A percentile compares a stretch with the other conserved stretches of the same genome.
Evolutionary conservation across 2,329 filamentous ascomycete genomes (phyloP).

Genomic region (Fusarium sp.): DNA sequence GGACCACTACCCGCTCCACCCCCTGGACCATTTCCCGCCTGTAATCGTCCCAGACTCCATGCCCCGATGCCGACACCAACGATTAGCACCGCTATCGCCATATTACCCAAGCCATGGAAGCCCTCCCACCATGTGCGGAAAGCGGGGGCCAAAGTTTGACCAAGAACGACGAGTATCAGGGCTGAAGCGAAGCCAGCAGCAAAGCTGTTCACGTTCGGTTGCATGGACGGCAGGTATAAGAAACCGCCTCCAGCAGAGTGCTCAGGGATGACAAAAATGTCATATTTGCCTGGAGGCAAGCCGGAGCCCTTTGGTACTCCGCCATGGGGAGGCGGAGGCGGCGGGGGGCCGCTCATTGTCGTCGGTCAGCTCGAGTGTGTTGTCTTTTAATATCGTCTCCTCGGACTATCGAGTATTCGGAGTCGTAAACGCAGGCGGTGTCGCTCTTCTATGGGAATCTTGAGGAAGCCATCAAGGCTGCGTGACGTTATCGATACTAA

Average conservation of each 20-base stretch:
- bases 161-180: conserved; percentile 80
- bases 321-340: conserved; percentile 90
- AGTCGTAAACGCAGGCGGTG: conserved; percentile 36
- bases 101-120: conserved; percentile 79
- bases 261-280: conserved; percentile 96
- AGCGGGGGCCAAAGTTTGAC: conserved; percentile 80
- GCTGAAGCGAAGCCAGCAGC: conserved; percentile 87
- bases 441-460: conserved; percentile 48
- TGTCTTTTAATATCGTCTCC: conserved; percentile 25
- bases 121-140: conserved; percentile 80
- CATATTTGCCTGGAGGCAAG: conserved; percentile 90
- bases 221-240: conserved; percentile 91
- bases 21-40: conserved; percentile 51
- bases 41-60: conserved; percentile 72
- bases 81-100: conserved; percentile 80
- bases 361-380: conserved; percentile 41
- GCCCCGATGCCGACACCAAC: conserved; percentile 81
- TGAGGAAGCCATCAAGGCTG: conserved; percentile 52
- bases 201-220: conserved; percentile 91
- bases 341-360: conserved; percentile 75
- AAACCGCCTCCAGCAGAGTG: conserved; percentile 92
- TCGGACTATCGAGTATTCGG: conserved; percentile 25
- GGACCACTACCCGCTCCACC: conserved; percentile 43
- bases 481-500: conserved; percentile 35
- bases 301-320: conserved; percentile 79